Evolutionary conservation across 768 basidiomycete species (phyloP), one percentile per base, ranked within the genome.

Genomic region (Collybia nuda): DNA sequence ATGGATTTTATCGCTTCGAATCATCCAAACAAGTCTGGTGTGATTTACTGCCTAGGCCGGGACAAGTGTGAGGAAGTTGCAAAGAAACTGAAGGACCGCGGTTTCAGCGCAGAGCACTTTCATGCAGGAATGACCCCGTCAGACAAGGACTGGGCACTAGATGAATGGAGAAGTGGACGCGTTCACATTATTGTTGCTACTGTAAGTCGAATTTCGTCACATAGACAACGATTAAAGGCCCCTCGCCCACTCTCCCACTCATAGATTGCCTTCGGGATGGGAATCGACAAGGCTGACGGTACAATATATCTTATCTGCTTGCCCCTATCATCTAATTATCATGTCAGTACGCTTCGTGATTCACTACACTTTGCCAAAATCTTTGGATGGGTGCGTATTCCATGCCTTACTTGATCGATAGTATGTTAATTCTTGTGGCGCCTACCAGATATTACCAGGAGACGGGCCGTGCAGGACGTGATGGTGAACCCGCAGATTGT

Each of bases 211-310:
- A 40, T 53, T 49, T 14, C 39, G 19, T 44, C 24, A 32, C 39
- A n/a, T 41, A 44, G 17, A 62, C 21, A 2, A 22, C 12, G 12
- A 23, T 53, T 28, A 11, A 37, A 14, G 53, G n/a, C n/a, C n/a
- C n/a, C n/a, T n/a, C n/a, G n/a, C n/a, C n/a, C n/a, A 6, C 29
- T 7, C 15, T 35, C 35, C 19, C 28, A n/a, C n/a, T n/a, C n/a
- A n/a, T 60, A 94, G 93, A 84, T 94, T 56, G 94, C 94, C 0
- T 98, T 98, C 65, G 96, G 96, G 9, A 98, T 98, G 94, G 95
- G 96, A 1, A 91, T 96, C 44, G 91, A 95, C 67, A 94, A 95
- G 65, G 66, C 84, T 5, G 80, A 90, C 58, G 88, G 88, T 88
- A 64, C 54, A 71, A 44, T 11, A 11, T 32, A 11, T 6, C 14